These are phyloP conservation scores for Sindora glabra DNA, from an alignment of 306 rosid species.

Conservation along the genomic window DNA sequence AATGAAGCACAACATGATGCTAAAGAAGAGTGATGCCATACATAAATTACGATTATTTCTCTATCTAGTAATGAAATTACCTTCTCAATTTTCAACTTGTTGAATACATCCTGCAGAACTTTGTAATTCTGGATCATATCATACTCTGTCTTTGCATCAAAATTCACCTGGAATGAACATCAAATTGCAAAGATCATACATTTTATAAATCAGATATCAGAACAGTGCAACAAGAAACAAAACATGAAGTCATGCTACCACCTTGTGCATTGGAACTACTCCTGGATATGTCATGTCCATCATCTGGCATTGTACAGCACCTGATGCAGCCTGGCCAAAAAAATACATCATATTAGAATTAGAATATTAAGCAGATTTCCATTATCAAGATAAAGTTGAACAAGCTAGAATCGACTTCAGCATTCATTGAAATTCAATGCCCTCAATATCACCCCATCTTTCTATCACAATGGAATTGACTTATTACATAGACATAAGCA, in stretches of 20 bases:
- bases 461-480: too few relatives aligned
- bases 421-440: too few relatives aligned
- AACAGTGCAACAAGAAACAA: not conserved
- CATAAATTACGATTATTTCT: too few relatives aligned
- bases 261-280: constrained; percentile 98
- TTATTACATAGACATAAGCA: too few relatives aligned
- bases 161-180: constrained; percentile 58
- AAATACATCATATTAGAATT: constrained; percentile 7
- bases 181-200: constrained; percentile 6
- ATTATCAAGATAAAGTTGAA: not conserved
- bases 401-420: too few relatives aligned
- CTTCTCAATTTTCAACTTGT: constrained; percentile 81
- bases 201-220: not conserved
- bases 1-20: too few relatives aligned
- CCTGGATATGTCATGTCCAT: constrained; percentile 85
- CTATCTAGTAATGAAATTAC: constrained; percentile 26
- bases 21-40: too few relatives aligned
- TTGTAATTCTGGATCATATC: constrained; percentile 98
- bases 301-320: constrained; percentile 96
- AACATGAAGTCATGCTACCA: constrained; percentile 12
- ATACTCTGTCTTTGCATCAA: constrained; percentile 85
- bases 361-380: not conserved
- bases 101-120: constrained; percentile 86
- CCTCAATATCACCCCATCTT: too few relatives aligned
- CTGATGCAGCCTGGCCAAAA: constrained; percentile 81